Percentiles rank a stretch among this genome's conserved stretches.
Evolutionary conservation across 345 rosid species (phyloP).

Genomic region (Nephelium lappaceum): DNA sequence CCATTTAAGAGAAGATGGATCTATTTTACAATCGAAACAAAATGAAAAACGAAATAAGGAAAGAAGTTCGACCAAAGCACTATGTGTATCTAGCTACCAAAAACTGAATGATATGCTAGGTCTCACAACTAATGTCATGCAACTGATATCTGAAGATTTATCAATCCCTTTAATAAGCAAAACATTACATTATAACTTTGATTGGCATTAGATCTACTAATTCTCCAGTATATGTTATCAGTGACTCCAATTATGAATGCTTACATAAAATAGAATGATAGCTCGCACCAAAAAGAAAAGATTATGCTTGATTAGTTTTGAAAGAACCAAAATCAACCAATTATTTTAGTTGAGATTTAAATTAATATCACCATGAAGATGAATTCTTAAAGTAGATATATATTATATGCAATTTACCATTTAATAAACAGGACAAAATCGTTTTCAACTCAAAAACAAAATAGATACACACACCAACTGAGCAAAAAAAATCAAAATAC

Average conservation of each 20-base stretch:
- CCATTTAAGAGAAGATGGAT: background rate
- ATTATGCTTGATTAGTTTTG: background rate
- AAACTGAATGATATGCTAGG: background rate
- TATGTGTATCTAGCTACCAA: background rate
- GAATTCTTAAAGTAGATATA: slow-evolving; percentile 12
- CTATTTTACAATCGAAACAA: background rate
- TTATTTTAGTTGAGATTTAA: background rate
- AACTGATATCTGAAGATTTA: background rate
- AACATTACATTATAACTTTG: background rate
- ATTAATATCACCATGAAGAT: background rate
- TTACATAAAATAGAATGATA: background rate
- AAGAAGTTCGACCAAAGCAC: background rate
- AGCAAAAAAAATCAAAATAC: too few relatives aligned
- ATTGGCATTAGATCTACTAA: background rate
- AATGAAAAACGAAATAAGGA: background rate
- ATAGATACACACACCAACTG: too few relatives aligned
- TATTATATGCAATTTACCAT: background rate
- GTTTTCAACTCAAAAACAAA: too few relatives aligned
- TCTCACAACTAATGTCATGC: background rate
- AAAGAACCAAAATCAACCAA: background rate
- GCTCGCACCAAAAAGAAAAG: background rate
- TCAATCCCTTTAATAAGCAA: background rate
- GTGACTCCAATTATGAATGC: background rate
- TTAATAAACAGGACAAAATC: too few relatives aligned
- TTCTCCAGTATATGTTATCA: background rate